Evolutionary conservation across 345 rosid species (phyloP), one percentile per base, ranked within the genome.

Genomic region (Zanthoxylum bungeanum): DNA sequence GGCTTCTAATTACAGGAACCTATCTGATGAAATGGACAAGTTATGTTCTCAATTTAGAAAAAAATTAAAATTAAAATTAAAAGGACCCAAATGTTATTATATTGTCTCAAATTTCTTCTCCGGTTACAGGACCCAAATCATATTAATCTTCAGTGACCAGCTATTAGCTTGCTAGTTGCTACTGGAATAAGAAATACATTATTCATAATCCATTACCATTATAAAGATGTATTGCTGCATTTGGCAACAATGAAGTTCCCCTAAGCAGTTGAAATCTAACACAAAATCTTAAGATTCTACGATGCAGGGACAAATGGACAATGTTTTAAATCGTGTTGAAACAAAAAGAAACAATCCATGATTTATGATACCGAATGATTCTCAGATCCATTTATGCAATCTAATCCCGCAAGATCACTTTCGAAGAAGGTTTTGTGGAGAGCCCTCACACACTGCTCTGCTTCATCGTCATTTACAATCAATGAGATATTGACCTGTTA

Each of bases 401-500:
- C 66, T 69, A 89, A 73, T 51, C 85, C 91, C 4, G 84, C 63
- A 53, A 87, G 79, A 68, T 86, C 74, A n/a, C 73, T 73, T 72
- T 91, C 93, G 42, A 95, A 92, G 87, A 95, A 95, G 44, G 90
- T 72, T 2, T 73, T 25, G 75, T 91, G 99, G 64, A 95, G 91
- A 72, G 96, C 88, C 75, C 86, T 82, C 28, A 95, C 98, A 69
- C 93, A 92, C 66, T 86, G 85, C 76, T 92, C 97, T 14, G 98
- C 88, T 84, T 95, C 96, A 4, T 83, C 73, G 40, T 91, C 94
- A 49, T 92, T 82, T 75, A 95, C 98, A 4, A 92, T 88, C 83
- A 95, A 76, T 16, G 98, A 95, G 69, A 92, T 92, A 69, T 95
- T 95, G 60, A 95, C 99, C 98, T 92, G 76, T 60, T 58, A 5